Evolutionary conservation across 2,329 filamentous ascomycete species (phyloP), one percentile per base, ranked within the genome.

Genomic region (Venturia nashicola): DNA sequence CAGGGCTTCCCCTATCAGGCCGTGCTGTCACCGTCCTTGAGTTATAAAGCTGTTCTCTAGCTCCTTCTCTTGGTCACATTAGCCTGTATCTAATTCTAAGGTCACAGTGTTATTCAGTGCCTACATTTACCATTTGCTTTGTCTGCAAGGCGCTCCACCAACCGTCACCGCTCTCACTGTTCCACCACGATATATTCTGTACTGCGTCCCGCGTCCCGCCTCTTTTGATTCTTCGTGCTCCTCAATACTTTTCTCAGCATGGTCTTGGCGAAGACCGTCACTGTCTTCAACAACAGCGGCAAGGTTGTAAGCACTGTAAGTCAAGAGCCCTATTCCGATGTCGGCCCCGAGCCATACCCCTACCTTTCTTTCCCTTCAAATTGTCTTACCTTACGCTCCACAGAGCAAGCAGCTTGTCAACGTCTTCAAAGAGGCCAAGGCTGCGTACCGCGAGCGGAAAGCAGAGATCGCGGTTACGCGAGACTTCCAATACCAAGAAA

Each of bases 401-500:
- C 71, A 95, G 91, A 91, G 91, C 72, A 96, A 95, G 77, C 90
- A 96, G 70, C 80, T 97, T 32, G 84, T 95, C 71, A 87, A 86
- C 72, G 88, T 97, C 72, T 95, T 96, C 81, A 96, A 91, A 74
- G 91, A 97, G 73, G 93, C 92, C 67, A 91, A 90, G 73, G 85
- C 87, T 63, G 89, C 90, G 65, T 97, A 97, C 76, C 83, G 87
- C 65, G 90, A 96, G 71, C 90, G 90, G 72, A 96, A 95, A 75
- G 88, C 90, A 7, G 86, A 91, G 69, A 82, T 96, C 69, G 86
- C 86, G 73, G 85, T 87, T 23, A 85, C 90, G 68, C 83, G 86
- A 70, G 86, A 87, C 70, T 79, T 79, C 46, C 80, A 81, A 67
- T 71, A 79, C 48, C 79, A 81, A 61, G 82, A 86, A 68, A 82